Evolutionary conservation across 139 green algal species (phyloP), one percentile per base, ranked within the genome.

Genomic region (Coccomyxa sp.): DNA sequence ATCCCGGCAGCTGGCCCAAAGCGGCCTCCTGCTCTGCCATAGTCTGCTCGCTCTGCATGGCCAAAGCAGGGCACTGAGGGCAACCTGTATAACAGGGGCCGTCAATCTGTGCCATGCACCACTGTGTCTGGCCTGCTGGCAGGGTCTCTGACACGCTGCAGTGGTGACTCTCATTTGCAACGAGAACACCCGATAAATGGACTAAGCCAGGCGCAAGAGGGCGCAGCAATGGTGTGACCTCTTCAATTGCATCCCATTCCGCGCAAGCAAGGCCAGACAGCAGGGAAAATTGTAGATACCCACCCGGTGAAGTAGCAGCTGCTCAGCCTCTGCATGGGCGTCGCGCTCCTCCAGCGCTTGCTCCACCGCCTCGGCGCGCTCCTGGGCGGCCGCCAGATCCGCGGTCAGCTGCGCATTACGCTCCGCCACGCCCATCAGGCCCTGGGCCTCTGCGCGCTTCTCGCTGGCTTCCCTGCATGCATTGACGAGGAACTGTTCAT

Each of bases 21-120:
- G 70, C 39, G 5, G 37, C 55, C 39, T 79, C 50, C 74, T 79
- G 68, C 33, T 72, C 74, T 0, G 24, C 74, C 6, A 77, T 38
- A 0, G 22, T 55, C 38, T 18, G 2, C 36, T 70, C 36, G 0
- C 18, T 41, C 68, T 77, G 68, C 79, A 70, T 55, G 34, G 22
- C 16, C 70, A 78, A 44, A 80, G 16, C 69, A n/a, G 54, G 58
- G 33, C 29, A 9, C 55, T 55, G 35, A 74, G 18, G 2, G 34
- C 35, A 50, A 41, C 38, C 50, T 18, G 12, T 14, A 58, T 27
- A 58, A 6, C 27, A 22, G 4, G 18, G 2, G 22, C 27, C 50
- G 50, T 22, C 50, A 18, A 31, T 22, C 7, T 72, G 40, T 27
- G 4, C 69, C 40, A 55, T 73, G 39, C 14, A 31, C 8, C 50